Evolutionary conservation across 2,329 filamentous ascomycete genomes (phyloP).

Genomic region (Corynespora cassiicola): DNA sequence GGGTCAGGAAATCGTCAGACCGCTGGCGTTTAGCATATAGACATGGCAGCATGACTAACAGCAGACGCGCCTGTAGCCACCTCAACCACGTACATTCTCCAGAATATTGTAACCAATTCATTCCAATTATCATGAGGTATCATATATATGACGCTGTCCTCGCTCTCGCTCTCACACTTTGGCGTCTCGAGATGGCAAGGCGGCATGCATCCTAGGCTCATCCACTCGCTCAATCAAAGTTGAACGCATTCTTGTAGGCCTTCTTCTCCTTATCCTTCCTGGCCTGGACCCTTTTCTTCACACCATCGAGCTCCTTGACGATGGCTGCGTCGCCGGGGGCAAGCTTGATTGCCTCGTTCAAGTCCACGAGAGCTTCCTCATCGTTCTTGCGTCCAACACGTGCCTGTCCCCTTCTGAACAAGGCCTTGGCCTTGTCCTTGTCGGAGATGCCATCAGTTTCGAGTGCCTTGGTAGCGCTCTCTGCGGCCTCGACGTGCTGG

Average conservation of each 20-base stretch:
- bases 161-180: neutral
- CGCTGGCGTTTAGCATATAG: no score
- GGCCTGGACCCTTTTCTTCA: slow-evolving; percentile 78
- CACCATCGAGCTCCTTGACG: slow-evolving; percentile 73
- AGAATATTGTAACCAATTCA: no score
- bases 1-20: no score
- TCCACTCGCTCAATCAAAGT: no score
- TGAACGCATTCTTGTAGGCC: slow-evolving; percentile 90
- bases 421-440: slow-evolving; percentile 85
- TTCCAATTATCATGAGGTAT: no score
- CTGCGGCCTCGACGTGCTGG: slow-evolving; percentile 72
- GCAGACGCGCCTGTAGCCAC: no score
- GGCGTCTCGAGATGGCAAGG: no score
- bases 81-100: no score
- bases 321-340: slow-evolving; percentile 77
- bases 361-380: slow-evolving; percentile 67
- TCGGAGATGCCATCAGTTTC: slow-evolving; percentile 68
- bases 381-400: slow-evolving; percentile 80
- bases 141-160: slow-evolving; percentile 21
- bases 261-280: slow-evolving; percentile 88
- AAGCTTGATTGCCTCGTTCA: slow-evolving; percentile 52
- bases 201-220: no score
- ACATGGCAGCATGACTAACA: no score
- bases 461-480: slow-evolving; percentile 75
- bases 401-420: slow-evolving; percentile 84